Evolutionary conservation across 495 filamentous ascomycete species (phyloP).

Genomic region (Oidiodendron maius): DNA sequence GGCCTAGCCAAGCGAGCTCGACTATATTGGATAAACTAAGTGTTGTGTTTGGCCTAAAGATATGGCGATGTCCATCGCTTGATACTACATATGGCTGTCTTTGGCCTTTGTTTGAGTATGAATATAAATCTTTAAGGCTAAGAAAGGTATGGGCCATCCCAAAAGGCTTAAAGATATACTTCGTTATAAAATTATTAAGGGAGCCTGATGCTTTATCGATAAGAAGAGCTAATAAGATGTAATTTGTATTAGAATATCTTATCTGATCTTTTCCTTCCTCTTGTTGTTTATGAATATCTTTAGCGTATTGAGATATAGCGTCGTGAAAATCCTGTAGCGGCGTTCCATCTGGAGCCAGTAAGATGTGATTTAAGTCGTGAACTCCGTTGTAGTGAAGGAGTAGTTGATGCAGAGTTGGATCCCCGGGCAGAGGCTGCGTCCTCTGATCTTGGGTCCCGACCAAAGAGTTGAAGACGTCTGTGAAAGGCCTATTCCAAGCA

Average conservation of each 20-base stretch:
- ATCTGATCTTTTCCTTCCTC: background rate
- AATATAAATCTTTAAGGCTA: background rate
- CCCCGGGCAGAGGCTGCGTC: slow-evolving; percentile 2
- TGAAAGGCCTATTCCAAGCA: slow-evolving; percentile 12
- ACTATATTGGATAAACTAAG: slow-evolving; percentile 4
- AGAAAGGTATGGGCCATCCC: slow-evolving; percentile 11
- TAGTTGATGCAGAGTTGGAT: slow-evolving; percentile 9
- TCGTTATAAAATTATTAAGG: slow-evolving; percentile 7
- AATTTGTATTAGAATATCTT: slow-evolving; percentile 13
- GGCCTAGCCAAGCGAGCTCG: slow-evolving; percentile 5
- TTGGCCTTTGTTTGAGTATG: background rate
- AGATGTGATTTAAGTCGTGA: slow-evolving; percentile 10
- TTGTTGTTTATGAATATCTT: slow-evolving; percentile 5
- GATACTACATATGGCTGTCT: slow-evolving; percentile 11
- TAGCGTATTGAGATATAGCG: slow-evolving; percentile 12
- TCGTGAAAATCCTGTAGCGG: slow-evolving; percentile 1
- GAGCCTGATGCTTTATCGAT: slow-evolving; percentile 4
- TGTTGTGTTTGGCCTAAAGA: background rate
- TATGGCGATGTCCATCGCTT: slow-evolving; percentile 6
- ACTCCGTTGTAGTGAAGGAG: slow-evolving; percentile 9
- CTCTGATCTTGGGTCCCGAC: background rate
- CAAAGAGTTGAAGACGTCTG: slow-evolving; percentile 9
- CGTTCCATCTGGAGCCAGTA: slow-evolving; percentile 14
- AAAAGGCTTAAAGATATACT: slow-evolving; percentile 13
- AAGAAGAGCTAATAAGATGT: slow-evolving; percentile 10